Evolutionary conservation across 163 green algal species (phyloP).

Genomic region (Coccomyxa subellipsoidea): DNA sequence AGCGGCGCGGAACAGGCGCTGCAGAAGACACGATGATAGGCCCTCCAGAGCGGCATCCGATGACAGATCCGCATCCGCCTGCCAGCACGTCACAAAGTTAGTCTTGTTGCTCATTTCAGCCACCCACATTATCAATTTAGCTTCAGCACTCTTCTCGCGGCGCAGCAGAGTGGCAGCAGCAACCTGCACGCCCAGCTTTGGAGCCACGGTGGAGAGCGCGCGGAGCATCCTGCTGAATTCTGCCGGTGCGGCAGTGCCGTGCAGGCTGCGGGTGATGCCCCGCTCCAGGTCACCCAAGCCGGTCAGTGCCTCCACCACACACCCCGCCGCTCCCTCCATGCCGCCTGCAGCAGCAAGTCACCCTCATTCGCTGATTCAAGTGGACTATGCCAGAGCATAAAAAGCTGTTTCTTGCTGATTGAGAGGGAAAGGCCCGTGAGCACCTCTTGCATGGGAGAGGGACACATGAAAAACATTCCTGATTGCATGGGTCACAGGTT

Average conservation of each 20-base stretch:
- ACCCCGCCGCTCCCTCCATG: slow-evolving; percentile 4
- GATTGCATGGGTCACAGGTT: too few species aligned
- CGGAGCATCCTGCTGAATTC: slow-evolving; percentile 60
- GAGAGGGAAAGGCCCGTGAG: not conserved
- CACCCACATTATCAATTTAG: too few species aligned
- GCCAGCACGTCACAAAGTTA: too few species aligned
- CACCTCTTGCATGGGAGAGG: not conserved
- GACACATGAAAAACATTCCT: not conserved
- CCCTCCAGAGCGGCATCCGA: not conserved
- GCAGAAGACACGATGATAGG: not conserved
- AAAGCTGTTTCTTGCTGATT: too few species aligned
- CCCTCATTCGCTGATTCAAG: too few species aligned
- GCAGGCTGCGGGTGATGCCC: slow-evolving; percentile 63
- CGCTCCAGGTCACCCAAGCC: slow-evolving; percentile 75
- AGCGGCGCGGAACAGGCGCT: not conserved
- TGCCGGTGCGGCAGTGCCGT: slow-evolving; percentile 66
- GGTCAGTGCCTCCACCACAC: slow-evolving; percentile 28
- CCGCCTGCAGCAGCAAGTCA: not conserved
- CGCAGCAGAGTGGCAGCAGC: too few species aligned
- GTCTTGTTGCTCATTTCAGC: too few species aligned
- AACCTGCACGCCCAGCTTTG: slow-evolving; percentile 19
- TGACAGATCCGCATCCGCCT: not conserved
- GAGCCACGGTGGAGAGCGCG: slow-evolving; percentile 29
- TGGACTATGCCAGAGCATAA: too few species aligned
- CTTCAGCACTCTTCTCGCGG: too few species aligned